Conservation (phyloP, 768 basidiomycete species). For the Termitomyces titanicus region DNA sequence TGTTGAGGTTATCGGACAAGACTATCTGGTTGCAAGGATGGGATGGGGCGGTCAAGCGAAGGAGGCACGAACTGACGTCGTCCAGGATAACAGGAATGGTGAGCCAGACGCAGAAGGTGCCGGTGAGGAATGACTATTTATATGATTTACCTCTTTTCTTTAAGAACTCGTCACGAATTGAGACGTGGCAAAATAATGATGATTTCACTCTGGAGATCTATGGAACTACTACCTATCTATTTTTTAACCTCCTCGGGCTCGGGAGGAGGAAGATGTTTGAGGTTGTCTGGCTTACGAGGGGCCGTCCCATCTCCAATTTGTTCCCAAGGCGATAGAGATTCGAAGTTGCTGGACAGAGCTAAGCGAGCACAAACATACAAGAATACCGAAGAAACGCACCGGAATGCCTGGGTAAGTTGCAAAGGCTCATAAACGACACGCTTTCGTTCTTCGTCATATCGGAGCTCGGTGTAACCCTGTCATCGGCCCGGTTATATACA, state of each 20-base stretch:
- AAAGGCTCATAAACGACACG: slow-evolving; percentile 97
- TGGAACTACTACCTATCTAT: slow-evolving; percentile 30
- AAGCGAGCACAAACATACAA: neutral
- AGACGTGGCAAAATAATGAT: slow-evolving; percentile 9
- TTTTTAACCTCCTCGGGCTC: slow-evolving; percentile 82
- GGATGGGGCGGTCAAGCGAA: slow-evolving; percentile 52
- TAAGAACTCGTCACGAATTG: slow-evolving; percentile 4
- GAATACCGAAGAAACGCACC: slow-evolving; percentile 44
- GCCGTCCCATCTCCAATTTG: slow-evolving; percentile 70
- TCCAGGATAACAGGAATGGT: slow-evolving; percentile 3
- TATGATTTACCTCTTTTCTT: slow-evolving; percentile 17
- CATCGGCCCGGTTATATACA: slow-evolving; percentile 1
- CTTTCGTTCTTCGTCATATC: slow-evolving; percentile 97
- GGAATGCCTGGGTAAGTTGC: slow-evolving; percentile 97
- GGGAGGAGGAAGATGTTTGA: slow-evolving; percentile 74
- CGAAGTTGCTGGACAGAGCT: slow-evolving; percentile 71
- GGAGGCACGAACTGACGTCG: slow-evolving; percentile 5
- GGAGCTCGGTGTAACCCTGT: slow-evolving; percentile 97
- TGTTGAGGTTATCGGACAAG: slow-evolving; percentile 89
- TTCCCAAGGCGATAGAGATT: slow-evolving; percentile 92
- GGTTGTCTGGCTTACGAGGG: slow-evolving; percentile 57
- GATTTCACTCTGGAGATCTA: slow-evolving; percentile 5
- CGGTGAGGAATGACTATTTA: slow-evolving; percentile 30
- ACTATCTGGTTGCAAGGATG: slow-evolving; percentile 85
- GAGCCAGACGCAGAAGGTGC: slow-evolving; percentile 15